Conservation (phyloP, 345 rosid genomes). For the Eucalyptus melliodora region DNA sequence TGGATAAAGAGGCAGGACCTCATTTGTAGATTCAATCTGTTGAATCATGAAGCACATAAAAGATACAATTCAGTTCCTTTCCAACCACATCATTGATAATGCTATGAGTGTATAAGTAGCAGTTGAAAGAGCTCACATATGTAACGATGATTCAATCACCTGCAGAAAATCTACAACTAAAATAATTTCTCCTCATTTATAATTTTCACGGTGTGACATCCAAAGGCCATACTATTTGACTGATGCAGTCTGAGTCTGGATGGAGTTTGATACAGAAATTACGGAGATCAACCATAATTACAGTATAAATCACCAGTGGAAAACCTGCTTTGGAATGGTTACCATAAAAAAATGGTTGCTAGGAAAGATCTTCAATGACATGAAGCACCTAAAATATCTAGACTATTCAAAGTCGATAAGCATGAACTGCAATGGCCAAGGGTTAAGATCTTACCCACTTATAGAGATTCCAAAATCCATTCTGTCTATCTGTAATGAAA, state of each 20-base stretch:
- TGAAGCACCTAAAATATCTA: neutral
- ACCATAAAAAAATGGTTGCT: neutral
- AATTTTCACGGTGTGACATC: neutral
- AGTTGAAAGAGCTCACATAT: neutral
- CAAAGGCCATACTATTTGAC: neutral
- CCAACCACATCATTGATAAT: neutral
- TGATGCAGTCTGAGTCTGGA: neutral
- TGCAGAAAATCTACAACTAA: neutral
- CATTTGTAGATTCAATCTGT: conserved; percentile 64
- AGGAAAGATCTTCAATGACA: neutral
- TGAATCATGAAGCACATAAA: neutral
- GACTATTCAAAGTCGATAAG: neutral
- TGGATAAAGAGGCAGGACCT: conserved; percentile 44
- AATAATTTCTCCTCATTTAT: neutral
- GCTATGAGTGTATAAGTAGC: neutral
- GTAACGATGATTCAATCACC: neutral
- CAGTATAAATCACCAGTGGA: neutral
- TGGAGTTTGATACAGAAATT: neutral
- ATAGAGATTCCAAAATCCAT: conserved; percentile 90
- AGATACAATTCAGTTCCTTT: neutral
- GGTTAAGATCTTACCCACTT: conserved; percentile 59
- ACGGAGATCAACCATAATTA: neutral
- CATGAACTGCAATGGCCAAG: neutral
- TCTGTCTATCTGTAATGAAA: conserved; percentile 69
- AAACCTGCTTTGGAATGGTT: neutral